Conservation (phyloP, 2,329 filamentous ascomycete genomes). For the Penicillium janthinellum region DNA sequence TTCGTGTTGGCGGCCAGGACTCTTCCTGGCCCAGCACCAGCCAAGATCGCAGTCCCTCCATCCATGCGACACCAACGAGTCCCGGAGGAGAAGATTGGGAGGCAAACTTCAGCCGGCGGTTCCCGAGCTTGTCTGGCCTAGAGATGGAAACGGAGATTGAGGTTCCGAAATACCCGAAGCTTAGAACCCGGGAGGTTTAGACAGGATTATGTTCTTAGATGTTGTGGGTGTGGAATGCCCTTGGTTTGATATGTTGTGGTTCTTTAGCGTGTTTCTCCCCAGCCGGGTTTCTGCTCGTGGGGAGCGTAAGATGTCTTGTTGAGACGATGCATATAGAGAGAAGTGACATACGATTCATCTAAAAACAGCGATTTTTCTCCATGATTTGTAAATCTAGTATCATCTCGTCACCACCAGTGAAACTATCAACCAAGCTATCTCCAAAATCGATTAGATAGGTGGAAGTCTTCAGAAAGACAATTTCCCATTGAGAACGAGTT, state of each 20-base stretch:
- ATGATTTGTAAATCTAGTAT: neutral
- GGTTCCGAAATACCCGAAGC: slow-evolving; percentile 37
- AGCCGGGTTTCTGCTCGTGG: neutral
- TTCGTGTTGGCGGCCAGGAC: slow-evolving; percentile 51
- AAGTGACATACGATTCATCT: neutral
- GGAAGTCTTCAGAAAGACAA: too few relatives aligned
- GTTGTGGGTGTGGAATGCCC: neutral
- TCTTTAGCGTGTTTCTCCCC: slow-evolving; percentile 3
- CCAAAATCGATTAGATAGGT: too few relatives aligned
- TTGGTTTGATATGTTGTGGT: neutral
- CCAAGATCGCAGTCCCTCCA: slow-evolving; percentile 32
- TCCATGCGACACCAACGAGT: slow-evolving; percentile 28
- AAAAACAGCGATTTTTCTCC: neutral
- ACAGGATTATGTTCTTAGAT: neutral
- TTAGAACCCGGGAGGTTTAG: slow-evolving; percentile 49
- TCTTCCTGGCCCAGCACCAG: slow-evolving; percentile 24
- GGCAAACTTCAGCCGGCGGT: slow-evolving; percentile 77
- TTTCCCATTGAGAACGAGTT: too few relatives aligned
- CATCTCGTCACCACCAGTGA: too few relatives aligned
- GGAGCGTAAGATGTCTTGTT: slow-evolving; percentile 1
- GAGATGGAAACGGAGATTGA: slow-evolving; percentile 76
- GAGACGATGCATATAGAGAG: slow-evolving; percentile 5
- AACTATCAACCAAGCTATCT: too few relatives aligned
- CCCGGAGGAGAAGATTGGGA: slow-evolving; percentile 64
- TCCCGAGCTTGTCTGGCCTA: slow-evolving; percentile 79